These are phyloP conservation scores for Pseudogymnoascus sp. DNA, from an alignment of 2,329 filamentous ascomycete species.

Conservation along the genomic window DNA sequence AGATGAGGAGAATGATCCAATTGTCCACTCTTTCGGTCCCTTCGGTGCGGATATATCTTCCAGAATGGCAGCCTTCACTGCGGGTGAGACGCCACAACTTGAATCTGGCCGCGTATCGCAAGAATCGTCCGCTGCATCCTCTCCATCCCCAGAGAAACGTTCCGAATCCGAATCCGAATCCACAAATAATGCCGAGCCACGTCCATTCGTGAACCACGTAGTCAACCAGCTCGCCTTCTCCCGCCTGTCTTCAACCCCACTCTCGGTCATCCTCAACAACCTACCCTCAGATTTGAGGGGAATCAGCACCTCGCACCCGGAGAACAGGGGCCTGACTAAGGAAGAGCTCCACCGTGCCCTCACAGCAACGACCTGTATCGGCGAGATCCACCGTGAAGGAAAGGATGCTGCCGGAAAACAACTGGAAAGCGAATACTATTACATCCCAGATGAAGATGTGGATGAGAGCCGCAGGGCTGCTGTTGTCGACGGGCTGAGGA, in stretches of 20 bases:
- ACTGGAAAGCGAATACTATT: constrained; percentile 96
- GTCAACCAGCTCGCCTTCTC: constrained; percentile 95
- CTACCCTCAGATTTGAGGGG: constrained; percentile 62
- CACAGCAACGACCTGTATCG: constrained; percentile 69
- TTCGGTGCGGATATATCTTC: constrained; percentile 81
- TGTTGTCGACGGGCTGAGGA: constrained; percentile 77
- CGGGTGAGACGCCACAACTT: constrained; percentile 38
- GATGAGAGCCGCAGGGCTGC: constrained; percentile 73
- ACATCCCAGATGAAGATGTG: constrained; percentile 77
- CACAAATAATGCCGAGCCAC: constrained; percentile 35
- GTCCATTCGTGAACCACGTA: constrained; percentile 68
- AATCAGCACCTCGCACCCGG: constrained; percentile 21
- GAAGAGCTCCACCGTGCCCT: constrained; percentile 64
- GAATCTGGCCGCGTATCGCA: constrained; percentile 14
- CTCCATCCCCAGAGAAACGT: constrained; percentile 16
- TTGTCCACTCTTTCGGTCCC: constrained; percentile 85
- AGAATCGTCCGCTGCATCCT: constrained; percentile 21
- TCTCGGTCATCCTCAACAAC: constrained; percentile 83
- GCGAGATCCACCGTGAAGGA: constrained; percentile 80
- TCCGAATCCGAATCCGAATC: constrained; percentile 22
- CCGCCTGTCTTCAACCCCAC: constrained; percentile 80
- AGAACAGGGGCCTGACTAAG: constrained; percentile 44
- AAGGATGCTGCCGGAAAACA: constrained; percentile 93
- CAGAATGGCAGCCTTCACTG: constrained; percentile 70
- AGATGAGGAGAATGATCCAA: constrained; percentile 90